Evolutionary conservation across 495 filamentous ascomycete genomes (phyloP), one percentile per base, ranked within the genome.

Genomic region (Cenococcum geophilum): DNA sequence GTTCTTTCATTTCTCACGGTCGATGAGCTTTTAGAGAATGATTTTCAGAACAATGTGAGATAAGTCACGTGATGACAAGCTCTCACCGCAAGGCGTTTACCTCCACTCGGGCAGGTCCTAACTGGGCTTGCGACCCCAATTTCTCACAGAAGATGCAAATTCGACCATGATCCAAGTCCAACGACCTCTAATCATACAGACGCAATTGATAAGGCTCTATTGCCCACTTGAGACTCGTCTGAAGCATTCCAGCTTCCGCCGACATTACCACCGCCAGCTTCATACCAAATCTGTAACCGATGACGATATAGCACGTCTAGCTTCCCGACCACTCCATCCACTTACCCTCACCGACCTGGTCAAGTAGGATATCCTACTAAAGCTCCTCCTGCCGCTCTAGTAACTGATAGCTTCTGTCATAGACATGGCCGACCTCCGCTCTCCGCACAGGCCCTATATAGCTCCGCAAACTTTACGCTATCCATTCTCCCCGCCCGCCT

Each of bases 381-480:
- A 25, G 55, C 18, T 20, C 21, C 12, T 61, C 43, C 53, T 32
- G 5, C 14, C 10, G 21, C 21, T 52, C 0, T 4, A 25, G 49
- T 2, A 52, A 32, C 49, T 52, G 49, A 52, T 16, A 14, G 14
- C 10, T 25, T 8, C 21, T 45, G 12, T 21, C 40, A 9, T 61
- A 95, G 89, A 75, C 88, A 95, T 75, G 93, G 93, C 48, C 89
- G 89, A 5, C 92, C 93, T 36, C 93, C 93, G 0, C 82, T 98
- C 56, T 87, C 87, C 1, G 82, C 83, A 43, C 78, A 87, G 27
- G 85, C 88, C 4, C 83, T 98, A 36, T 83, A 95, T 62, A 82
- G 84, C 43, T 95, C 90, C 4, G 93, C 93, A 53, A 95, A 96
- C 74, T 96, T 96, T 78, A 93, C 93, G 35, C 87, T 96, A 53